These are phyloP conservation scores for Phaseolus lunatus DNA, from an alignment of 306 rosid genomes.

Conservation along the genomic window DNA sequence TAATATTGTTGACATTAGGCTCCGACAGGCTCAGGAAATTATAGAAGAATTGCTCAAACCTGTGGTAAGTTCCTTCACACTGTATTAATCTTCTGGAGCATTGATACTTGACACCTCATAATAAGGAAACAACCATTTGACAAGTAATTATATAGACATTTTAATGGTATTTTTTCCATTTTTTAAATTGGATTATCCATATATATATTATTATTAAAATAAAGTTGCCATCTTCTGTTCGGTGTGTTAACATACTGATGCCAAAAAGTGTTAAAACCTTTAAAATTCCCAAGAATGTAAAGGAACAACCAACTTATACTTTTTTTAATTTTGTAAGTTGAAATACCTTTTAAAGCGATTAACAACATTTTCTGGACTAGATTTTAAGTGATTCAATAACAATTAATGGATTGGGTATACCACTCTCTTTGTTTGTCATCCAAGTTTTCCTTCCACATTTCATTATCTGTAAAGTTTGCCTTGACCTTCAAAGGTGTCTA, in stretches of 20 bases:
- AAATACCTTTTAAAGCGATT: constrained; percentile 20
- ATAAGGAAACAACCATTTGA: too few species aligned
- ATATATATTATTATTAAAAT: too few species aligned
- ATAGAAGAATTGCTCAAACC: constrained; percentile 98
- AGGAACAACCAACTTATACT: neutral
- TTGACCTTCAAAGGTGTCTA: constrained; percentile 27
- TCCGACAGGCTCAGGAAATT: constrained; percentile 96
- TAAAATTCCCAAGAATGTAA: constrained; percentile 1
- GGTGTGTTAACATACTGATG: neutral
- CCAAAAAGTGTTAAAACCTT: neutral
- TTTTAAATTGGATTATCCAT: too few species aligned
- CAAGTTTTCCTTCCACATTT: constrained; percentile 9
- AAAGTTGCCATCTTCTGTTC: neutral
- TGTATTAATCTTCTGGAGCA: constrained; percentile 15
- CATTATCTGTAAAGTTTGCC: neutral
- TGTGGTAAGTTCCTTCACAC: constrained; percentile 66
- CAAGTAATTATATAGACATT: too few species aligned
- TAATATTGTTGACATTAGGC: constrained; percentile 81
- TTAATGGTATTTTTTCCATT: too few species aligned
- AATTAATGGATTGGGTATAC: neutral
- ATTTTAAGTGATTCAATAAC: neutral
- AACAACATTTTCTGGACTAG: constrained; percentile 3
- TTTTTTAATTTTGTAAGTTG: constrained; percentile 20
- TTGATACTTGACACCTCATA: too few species aligned
- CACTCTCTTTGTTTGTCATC: constrained; percentile 12